phyloP scores from a whole-genome alignment of 1,284 basidiomycete species.

The Cryptococcus sp. region DNA sequence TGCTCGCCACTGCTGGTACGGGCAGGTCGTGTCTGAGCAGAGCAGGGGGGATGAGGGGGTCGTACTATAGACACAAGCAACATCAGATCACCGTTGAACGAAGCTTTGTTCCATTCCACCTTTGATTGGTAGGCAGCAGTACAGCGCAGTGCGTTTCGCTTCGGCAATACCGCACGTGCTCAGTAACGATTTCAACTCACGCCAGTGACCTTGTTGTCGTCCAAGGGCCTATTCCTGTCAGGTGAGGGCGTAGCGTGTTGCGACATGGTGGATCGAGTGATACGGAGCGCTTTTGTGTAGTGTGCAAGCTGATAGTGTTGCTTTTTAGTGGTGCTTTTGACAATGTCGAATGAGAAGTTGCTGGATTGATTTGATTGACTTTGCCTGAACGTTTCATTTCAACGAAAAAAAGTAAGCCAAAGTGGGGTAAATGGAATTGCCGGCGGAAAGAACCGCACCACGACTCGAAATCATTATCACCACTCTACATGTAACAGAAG shows the following conservation, averaged over 20 bases:
- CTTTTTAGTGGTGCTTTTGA: not conserved
- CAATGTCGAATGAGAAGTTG: not conserved
- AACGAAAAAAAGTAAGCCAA: no score
- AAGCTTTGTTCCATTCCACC: not conserved
- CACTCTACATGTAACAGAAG: no score
- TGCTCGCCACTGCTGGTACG: conserved; percentile 49
- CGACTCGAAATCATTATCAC: no score
- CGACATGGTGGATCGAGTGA: not conserved
- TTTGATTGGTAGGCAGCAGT: not conserved
- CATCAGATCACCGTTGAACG: not conserved
- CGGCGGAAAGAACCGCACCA: no score
- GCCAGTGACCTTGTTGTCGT: conserved; percentile 50
- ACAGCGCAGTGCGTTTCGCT: not conserved
- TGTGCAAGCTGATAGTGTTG: not conserved
- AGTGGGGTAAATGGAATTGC: no score
- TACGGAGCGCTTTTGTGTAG: not conserved
- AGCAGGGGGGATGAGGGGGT: conserved; percentile 87
- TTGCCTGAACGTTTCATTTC: no score
- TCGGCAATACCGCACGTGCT: not conserved
- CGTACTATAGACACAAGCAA: conserved; percentile 64
- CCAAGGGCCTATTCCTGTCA: conserved; percentile 42
- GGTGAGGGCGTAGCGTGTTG: conserved; percentile 40
- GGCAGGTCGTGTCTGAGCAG: conserved; percentile 82
- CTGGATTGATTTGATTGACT: not conserved
- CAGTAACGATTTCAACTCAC: conserved; percentile 32